phyloP scores from a whole-genome alignment of 208 protist genomes.

The Leishmania lainsoni region DNA sequence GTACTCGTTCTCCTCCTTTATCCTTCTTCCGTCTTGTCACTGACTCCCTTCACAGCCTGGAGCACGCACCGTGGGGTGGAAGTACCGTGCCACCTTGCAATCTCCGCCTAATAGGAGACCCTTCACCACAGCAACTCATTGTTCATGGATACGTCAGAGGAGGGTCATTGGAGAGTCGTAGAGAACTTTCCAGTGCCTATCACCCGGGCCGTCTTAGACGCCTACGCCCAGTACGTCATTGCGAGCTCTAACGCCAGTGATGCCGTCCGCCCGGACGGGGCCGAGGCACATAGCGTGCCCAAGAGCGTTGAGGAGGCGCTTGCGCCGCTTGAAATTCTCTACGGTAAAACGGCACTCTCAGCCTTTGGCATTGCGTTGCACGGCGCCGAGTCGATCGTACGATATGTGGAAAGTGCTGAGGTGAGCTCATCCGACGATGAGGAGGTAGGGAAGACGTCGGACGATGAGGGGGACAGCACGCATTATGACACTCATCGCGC shows the following conservation, averaged over 20 bases:
- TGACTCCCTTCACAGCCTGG: neutral
- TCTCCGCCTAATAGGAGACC: neutral
- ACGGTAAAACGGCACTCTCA: conserved; percentile 76
- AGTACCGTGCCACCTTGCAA: neutral
- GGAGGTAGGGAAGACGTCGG: neutral
- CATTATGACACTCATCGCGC: neutral
- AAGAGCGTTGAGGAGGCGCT: conserved; percentile 53
- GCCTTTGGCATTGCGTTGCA: conserved; percentile 80
- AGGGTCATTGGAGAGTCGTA: conserved; percentile 12
- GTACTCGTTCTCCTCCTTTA: neutral
- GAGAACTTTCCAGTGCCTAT: conserved; percentile 41
- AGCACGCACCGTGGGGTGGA: neutral
- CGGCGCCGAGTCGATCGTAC: conserved; percentile 61
- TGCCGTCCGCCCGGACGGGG: too few relatives aligned
- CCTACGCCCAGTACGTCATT: conserved; percentile 45
- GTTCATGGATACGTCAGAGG: neutral
- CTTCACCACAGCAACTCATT: too few relatives aligned
- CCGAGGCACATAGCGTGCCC: neutral
- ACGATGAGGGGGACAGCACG: neutral
- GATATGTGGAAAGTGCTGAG: conserved; percentile 47
- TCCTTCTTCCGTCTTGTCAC: neutral
- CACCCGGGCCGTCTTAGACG: conserved; percentile 44
- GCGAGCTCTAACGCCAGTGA: neutral
- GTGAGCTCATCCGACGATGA: neutral
- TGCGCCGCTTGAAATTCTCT: conserved; percentile 72